A percentile compares a stretch with the other conserved stretches of the same genome.
These are phyloP conservation scores for Leccinum subrobustum DNA, from an alignment of 1,284 basidiomycete genomes.

Conservation along the genomic window DNA sequence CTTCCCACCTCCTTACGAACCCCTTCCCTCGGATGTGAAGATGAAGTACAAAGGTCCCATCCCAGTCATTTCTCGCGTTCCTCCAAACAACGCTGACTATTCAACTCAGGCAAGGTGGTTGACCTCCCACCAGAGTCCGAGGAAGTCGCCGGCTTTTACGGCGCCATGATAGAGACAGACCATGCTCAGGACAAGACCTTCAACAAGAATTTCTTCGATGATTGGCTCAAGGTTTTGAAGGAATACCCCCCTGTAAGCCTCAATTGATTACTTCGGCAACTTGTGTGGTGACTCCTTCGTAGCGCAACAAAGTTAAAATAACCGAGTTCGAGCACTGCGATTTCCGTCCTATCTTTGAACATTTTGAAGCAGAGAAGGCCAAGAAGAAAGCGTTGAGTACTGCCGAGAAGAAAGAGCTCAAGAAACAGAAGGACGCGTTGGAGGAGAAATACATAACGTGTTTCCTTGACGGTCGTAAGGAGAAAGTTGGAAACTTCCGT, in stretches of 20 bases:
- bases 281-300: slow-evolving; percentile 11
- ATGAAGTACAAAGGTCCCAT: slow-evolving; percentile 91
- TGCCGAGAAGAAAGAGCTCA: slow-evolving; percentile 88
- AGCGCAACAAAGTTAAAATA: slow-evolving; percentile 79
- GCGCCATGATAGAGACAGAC: slow-evolving; percentile 89
- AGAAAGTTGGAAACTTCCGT: slow-evolving; percentile 98
- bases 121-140: slow-evolving; percentile 85
- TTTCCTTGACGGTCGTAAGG: slow-evolving; percentile 90
- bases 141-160: slow-evolving; percentile 98
- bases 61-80: slow-evolving; percentile 10
- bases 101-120: slow-evolving; percentile 66
- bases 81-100: slow-evolving; percentile 13
- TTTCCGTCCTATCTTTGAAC: slow-evolving; percentile 92
- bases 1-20: slow-evolving; percentile 94
- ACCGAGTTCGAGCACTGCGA: slow-evolving; percentile 83
- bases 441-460: slow-evolving; percentile 89
- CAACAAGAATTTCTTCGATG: slow-evolving; percentile 95
- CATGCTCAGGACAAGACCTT: slow-evolving; percentile 90
- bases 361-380: slow-evolving; percentile 90
- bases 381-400: slow-evolving; percentile 87
- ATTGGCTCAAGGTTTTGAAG: slow-evolving; percentile 80
- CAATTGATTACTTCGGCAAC: neutral
- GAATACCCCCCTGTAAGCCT: slow-evolving; percentile 82
- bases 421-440: slow-evolving; percentile 80
- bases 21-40: slow-evolving; percentile 82